Conservation (phyloP, 306 rosid species). For the Urtica urens region DNA sequence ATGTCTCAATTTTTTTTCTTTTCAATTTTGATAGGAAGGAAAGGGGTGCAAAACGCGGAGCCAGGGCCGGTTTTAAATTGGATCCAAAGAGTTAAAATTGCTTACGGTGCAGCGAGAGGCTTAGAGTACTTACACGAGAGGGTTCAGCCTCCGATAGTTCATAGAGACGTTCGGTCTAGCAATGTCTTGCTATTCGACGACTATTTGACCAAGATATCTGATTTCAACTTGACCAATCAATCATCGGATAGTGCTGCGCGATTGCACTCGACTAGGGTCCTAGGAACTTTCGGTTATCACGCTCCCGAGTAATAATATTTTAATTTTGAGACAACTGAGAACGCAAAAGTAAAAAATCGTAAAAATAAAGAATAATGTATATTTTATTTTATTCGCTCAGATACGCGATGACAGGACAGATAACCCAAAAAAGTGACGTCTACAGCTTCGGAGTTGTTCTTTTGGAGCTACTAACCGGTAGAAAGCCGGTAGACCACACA, state of each 20-base stretch:
- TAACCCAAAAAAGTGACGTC: constrained; percentile 93
- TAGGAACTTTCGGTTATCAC: constrained; percentile 97
- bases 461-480: constrained; percentile 83
- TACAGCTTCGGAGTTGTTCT: constrained; percentile 99
- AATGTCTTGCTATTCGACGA: constrained; percentile 78
- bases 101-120: constrained; percentile 93
- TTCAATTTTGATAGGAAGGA: constrained; percentile 53
- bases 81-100: constrained; percentile 80
- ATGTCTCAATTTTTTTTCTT: not conserved
- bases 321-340: not conserved
- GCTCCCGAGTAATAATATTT: constrained; percentile 78
- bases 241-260: constrained; percentile 87
- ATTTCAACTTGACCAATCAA: constrained; percentile 83
- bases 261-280: constrained; percentile 88
- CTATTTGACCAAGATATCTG: constrained; percentile 63
- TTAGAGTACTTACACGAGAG: constrained; percentile 87
- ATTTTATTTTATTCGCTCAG: constrained; percentile 25
- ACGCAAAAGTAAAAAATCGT: no score
- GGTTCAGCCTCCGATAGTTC: constrained; percentile 82
- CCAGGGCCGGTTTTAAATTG: constrained; percentile 86
- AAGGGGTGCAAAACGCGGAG: constrained; percentile 95
- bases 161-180: constrained; percentile 89
- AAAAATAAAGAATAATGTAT: no score
- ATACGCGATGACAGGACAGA: constrained; percentile 98
- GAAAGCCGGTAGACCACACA: constrained; percentile 97